Evolutionary conservation across 2,329 filamentous ascomycete species (phyloP), one percentile per base, ranked within the genome.

Genomic region (Fusarium sp.): DNA sequence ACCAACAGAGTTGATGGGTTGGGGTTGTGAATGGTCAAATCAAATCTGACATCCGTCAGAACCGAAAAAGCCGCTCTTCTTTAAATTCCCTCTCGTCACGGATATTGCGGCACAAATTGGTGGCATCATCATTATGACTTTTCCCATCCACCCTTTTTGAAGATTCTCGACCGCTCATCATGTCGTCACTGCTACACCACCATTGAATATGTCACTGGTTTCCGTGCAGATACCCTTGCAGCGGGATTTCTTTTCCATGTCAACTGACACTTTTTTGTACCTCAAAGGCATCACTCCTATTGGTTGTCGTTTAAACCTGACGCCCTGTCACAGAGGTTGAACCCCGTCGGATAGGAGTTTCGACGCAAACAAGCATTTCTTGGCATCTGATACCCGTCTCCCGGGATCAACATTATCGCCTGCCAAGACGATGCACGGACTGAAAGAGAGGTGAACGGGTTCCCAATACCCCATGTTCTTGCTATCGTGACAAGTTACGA

Each of bases 31-130:
- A 43, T 43, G 57, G 35, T 37, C 56, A 31, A n/a, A 13, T 18
- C 24, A 57, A 58, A 22, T 52, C 67, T 69, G 67, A 64, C 67
- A 69, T 68, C 67, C 67, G 58, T 54, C 67, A 69, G 67, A 69
- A 69, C 67, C 67, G 67, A 69, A 54, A 52, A 45, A 45, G 56
- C 68, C 65, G 50, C 41, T 33, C 45, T 27, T 27, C 16, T 22
- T 59, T 59, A 41, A 41, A 31, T 31, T 41, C 37, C 35, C 57
- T 39, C 35, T n/a, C 35, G 37, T 22, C 57, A 59, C 57, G 57
- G 57, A 41, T 59, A 31, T 59, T 57, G 57, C 35, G 57, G 57
- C 57, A 64, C 50, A 45, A 27, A 33, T 63, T 63, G 29, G 65
- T 52, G 65, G 65, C 50, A 52, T 69, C 67, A 69, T 69, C 45